These are phyloP conservation scores for Cryptosporidium parvum DNA, from an alignment of 169 alveolate genomes.

Conservation along the genomic window DNA sequence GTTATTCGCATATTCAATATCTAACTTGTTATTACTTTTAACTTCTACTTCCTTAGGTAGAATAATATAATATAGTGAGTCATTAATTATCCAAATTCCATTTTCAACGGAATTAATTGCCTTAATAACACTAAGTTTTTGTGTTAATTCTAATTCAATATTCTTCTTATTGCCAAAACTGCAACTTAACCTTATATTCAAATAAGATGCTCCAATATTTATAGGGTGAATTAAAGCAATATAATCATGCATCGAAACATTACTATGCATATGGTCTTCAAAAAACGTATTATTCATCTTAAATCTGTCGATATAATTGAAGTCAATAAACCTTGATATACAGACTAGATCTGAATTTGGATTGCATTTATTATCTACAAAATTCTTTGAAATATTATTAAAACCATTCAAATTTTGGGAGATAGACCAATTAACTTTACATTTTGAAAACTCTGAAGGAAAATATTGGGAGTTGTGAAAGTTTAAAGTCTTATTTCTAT, in stretches of 20 bases:
- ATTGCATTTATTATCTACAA: background rate
- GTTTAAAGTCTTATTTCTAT: background rate
- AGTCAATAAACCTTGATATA: background rate
- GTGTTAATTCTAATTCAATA: constrained; percentile 4
- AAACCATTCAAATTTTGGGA: background rate
- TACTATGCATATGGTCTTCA: background rate
- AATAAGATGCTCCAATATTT: constrained; percentile 8
- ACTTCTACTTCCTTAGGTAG: constrained; percentile 6
- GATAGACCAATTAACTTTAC: constrained; percentile 19
- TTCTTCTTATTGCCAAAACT: constrained; percentile 9
- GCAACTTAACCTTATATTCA: constrained; percentile 33
- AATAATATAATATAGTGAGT: constrained; percentile 20
- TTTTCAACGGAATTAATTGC: constrained; percentile 28
- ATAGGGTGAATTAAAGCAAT: constrained; percentile 1
- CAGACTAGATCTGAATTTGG: background rate
- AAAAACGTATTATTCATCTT: background rate
- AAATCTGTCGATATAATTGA: background rate
- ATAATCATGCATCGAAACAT: constrained; percentile 10
- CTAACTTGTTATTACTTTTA: background rate
- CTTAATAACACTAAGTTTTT: constrained; percentile 3
- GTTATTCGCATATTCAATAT: background rate
- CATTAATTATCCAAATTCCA: constrained; percentile 26
- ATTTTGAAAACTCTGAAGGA: constrained; percentile 23
- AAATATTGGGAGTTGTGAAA: constrained; percentile 33
- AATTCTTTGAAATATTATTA: background rate